Conservation (phyloP, 768 basidiomycete species). For the Rhizopogon vinicolor region DNA sequence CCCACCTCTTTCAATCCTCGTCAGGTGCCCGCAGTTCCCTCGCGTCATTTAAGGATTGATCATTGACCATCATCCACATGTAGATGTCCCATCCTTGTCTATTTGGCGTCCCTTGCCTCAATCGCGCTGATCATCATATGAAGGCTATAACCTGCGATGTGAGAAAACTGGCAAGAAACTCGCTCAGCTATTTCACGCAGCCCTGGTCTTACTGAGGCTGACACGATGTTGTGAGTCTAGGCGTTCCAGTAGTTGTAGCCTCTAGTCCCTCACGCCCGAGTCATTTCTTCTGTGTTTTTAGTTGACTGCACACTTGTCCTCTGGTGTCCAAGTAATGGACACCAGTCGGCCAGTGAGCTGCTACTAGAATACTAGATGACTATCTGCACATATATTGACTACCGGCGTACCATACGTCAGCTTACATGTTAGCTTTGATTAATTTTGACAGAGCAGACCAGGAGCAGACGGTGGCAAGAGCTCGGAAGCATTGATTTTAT, state of each 20-base stretch:
- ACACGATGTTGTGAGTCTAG: neutral
- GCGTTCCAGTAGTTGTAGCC: neutral
- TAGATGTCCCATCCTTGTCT: neutral
- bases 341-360: neutral
- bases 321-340: neutral
- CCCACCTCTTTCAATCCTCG: neutral
- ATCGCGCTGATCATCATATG: neutral
- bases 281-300: neutral
- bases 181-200: neutral
- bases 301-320: neutral
- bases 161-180: neutral
- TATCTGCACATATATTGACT: neutral
- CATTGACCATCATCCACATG: neutral
- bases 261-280: neutral
- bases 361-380: neutral
- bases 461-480: too few relatives aligned
- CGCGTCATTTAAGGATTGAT: neutral
- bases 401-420: neutral
- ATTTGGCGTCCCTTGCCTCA: too few relatives aligned
- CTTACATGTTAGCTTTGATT: too few relatives aligned
- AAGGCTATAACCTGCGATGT: neutral
- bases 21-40: neutral
- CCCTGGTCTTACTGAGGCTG: neutral
- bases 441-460: too few relatives aligned
- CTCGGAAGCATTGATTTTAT: too few relatives aligned